Conservation (phyloP, 306 rosid genomes). For the Cercis canadensis region DNA sequence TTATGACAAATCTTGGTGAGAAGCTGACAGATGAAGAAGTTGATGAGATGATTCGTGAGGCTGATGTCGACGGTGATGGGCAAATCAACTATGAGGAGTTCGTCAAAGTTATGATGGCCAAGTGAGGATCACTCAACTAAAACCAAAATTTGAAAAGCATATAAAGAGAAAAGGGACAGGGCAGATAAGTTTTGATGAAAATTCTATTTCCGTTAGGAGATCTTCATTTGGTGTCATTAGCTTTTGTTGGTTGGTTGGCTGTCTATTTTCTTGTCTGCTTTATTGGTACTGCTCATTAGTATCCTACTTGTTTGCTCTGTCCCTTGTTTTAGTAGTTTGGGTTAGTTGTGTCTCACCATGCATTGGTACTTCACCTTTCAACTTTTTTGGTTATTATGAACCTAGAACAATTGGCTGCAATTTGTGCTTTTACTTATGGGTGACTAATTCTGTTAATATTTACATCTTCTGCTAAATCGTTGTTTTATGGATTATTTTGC, state of each 20-base stretch:
- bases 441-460: constrained; percentile 49
- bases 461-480: constrained; percentile 29
- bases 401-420: constrained; percentile 58
- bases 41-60: constrained; percentile 89
- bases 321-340: constrained; percentile 56
- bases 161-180: constrained; percentile 55
- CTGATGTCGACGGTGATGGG: constrained; percentile 82
- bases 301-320: constrained; percentile 59
- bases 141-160: constrained; percentile 49
- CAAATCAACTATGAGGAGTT: constrained; percentile 87
- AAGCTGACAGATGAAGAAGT: constrained; percentile 86
- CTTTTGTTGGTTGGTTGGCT: constrained; percentile 57
- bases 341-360: constrained; percentile 53
- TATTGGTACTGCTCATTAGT: constrained; percentile 60
- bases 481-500: constrained; percentile 32
- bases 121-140: constrained; percentile 58
- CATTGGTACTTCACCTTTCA: constrained; percentile 46
- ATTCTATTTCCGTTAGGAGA: constrained; percentile 64
- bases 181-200: constrained; percentile 63
- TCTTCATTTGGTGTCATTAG: constrained; percentile 59
- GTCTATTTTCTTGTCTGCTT: constrained; percentile 51
- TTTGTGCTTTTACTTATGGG: constrained; percentile 51
- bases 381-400: constrained; percentile 41
- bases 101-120: constrained; percentile 89
- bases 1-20: constrained; percentile 87